Percentiles rank a stretch among this genome's conserved stretches.
Conservation (phyloP, 305 asterid species). For the Galium porrigens region DNA sequence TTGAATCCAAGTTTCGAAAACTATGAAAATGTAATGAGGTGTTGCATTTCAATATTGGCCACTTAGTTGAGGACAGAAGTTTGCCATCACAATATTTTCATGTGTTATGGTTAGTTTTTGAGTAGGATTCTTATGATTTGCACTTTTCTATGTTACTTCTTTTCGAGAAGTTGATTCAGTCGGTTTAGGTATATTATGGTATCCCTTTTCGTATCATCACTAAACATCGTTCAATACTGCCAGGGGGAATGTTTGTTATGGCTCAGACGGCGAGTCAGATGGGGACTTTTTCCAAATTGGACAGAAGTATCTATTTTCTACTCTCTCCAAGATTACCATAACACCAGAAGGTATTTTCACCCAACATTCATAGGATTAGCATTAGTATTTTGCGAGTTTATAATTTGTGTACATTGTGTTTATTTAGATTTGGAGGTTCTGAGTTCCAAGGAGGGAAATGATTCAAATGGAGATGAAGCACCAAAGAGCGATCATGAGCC, state of each 20-base stretch:
- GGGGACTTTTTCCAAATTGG: conserved; percentile 43
- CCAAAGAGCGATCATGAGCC: conserved; percentile 18
- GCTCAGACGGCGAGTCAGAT: conserved; percentile 32
- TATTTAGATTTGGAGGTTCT: conserved; percentile 19
- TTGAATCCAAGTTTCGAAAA: not conserved
- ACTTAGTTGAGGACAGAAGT: not conserved
- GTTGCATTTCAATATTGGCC: not conserved
- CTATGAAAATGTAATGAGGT: not conserved
- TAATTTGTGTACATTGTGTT: not conserved
- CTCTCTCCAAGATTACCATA: conserved; percentile 52
- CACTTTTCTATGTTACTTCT: not conserved
- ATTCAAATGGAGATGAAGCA: conserved; percentile 17
- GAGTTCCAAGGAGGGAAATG: conserved; percentile 19
- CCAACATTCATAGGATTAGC: too few species aligned
- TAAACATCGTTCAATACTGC: conserved; percentile 15
- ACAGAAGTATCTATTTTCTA: conserved; percentile 40
- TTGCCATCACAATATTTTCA: not conserved
- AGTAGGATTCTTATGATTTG: not conserved
- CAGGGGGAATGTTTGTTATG: conserved; percentile 34
- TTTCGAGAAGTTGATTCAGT: too few species aligned
- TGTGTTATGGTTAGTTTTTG: not conserved
- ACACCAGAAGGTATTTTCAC: conserved; percentile 43
- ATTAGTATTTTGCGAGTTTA: not conserved
- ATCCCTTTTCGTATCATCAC: not conserved
- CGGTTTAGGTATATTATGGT: not conserved